A percentile compares a stretch with the other conserved stretches of the same genome.
These are phyloP conservation scores for Ascochyta lentis DNA, from an alignment of 2,329 filamentous ascomycete genomes.

Conservation along the genomic window DNA sequence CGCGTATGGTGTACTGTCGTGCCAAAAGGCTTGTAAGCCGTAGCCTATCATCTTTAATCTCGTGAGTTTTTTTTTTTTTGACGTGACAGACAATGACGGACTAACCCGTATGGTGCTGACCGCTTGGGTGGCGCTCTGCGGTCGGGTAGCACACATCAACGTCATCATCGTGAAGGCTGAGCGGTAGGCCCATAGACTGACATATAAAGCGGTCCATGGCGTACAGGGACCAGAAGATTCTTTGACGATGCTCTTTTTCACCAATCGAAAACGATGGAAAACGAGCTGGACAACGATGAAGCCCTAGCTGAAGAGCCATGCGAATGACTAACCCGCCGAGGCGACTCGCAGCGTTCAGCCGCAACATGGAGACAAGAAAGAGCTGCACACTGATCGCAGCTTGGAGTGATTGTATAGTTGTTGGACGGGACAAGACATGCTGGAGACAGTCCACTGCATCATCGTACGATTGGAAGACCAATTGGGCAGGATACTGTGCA, in stretches of 20 bases:
- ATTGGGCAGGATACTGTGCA: conserved; percentile 48
- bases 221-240: conserved; percentile 66
- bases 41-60: conserved; percentile 18
- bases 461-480: conserved; percentile 59
- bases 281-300: conserved; percentile 64
- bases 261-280: conserved; percentile 58
- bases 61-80: background rate
- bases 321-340: conserved; percentile 62
- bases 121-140: conserved; percentile 53
- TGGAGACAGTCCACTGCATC: conserved; percentile 60
- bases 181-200: conserved; percentile 62
- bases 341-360: conserved; percentile 63
- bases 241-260: conserved; percentile 58
- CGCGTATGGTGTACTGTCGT: conserved; percentile 58
- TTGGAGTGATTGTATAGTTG: conserved; percentile 55
- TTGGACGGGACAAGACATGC: conserved; percentile 55
- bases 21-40: conserved; percentile 45
- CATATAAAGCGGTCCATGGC: conserved; percentile 62
- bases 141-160: conserved; percentile 64
- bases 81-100: background rate
- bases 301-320: conserved; percentile 63
- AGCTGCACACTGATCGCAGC: conserved; percentile 62
- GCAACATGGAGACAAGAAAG: conserved; percentile 63
- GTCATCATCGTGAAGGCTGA: conserved; percentile 64
- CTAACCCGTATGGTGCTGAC: conserved; percentile 20